A percentile compares a stretch with the other conserved stretches of the same genome.
These are phyloP conservation scores for Calocera viscosa DNA, from an alignment of 768 basidiomycete genomes.

Conservation along the genomic window DNA sequence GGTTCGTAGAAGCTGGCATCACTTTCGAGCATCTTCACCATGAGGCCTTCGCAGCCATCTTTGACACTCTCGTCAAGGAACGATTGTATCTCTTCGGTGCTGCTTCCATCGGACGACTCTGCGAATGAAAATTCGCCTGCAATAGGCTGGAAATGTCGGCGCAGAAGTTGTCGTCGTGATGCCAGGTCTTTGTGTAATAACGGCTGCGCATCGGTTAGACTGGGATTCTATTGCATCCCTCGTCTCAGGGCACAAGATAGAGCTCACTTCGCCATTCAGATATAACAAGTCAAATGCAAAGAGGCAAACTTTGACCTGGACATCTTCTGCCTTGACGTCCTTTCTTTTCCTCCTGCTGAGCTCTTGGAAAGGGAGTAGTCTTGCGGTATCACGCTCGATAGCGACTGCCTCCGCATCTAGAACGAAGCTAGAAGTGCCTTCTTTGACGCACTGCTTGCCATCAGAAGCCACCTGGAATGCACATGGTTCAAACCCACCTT, in stretches of 20 bases:
- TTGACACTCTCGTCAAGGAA: constrained; percentile 96
- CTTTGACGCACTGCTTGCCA: constrained; percentile 61
- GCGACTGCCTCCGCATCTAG: constrained; percentile 96
- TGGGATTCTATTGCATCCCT: background rate
- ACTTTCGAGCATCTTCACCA: constrained; percentile 97
- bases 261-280: constrained; percentile 81
- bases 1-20: constrained; percentile 92
- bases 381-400: constrained; percentile 70
- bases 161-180: constrained; percentile 65
- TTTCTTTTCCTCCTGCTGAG: constrained; percentile 88
- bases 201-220: constrained; percentile 38
- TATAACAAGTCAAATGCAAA: constrained; percentile 96
- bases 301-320: constrained; percentile 89
- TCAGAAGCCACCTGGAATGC: background rate
- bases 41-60: constrained; percentile 95
- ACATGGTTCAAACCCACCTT: constrained; percentile 38
- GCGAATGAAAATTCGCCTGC: constrained; percentile 89
- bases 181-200: constrained; percentile 62
- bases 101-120: constrained; percentile 76
- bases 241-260: background rate
- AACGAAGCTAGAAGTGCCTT: constrained; percentile 76
- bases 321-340: constrained; percentile 95
- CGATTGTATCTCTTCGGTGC: constrained; percentile 81
- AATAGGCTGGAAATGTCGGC: constrained; percentile 67
- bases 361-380: constrained; percentile 96